These are phyloP conservation scores for Ascosphaera apis DNA, from an alignment of 2,329 filamentous ascomycete genomes.

Conservation along the genomic window DNA sequence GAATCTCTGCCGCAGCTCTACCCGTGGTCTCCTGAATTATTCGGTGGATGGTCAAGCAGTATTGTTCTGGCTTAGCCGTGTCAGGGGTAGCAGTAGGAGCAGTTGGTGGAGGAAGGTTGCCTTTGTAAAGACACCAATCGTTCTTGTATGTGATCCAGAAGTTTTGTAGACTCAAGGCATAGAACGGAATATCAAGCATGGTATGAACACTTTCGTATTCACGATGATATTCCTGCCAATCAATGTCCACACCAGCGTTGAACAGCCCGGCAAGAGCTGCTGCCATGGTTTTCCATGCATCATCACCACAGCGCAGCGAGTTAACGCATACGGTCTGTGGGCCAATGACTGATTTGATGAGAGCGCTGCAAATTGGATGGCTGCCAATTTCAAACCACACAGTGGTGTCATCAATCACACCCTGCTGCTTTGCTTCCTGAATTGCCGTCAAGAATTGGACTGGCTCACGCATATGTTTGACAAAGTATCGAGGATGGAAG, in stretches of 20 bases:
- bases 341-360: constrained; percentile 43
- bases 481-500: constrained; percentile 39
- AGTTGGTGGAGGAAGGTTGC: neutral
- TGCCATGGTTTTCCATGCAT: constrained; percentile 40
- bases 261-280: constrained; percentile 36
- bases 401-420: constrained; percentile 39
- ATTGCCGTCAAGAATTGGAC: constrained; percentile 47
- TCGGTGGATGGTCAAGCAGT: neutral
- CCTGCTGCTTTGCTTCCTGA: constrained; percentile 32
- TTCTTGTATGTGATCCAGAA: constrained; percentile 40
- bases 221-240: constrained; percentile 49
- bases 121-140: constrained; percentile 2
- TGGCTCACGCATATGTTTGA: constrained; percentile 40
- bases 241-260: constrained; percentile 35
- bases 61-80: neutral
- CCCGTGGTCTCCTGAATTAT: neutral
- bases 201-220: constrained; percentile 35
- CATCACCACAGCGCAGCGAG: constrained; percentile 38
- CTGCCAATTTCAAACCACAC: constrained; percentile 55
- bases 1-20: neutral
- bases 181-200: constrained; percentile 42
- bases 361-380: constrained; percentile 43
- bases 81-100: neutral
- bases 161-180: constrained; percentile 46
- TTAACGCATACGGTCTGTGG: constrained; percentile 30